These are phyloP conservation scores for Ophiocordyceps robertsii DNA, from an alignment of 2,329 filamentous ascomycete species.

Conservation along the genomic window DNA sequence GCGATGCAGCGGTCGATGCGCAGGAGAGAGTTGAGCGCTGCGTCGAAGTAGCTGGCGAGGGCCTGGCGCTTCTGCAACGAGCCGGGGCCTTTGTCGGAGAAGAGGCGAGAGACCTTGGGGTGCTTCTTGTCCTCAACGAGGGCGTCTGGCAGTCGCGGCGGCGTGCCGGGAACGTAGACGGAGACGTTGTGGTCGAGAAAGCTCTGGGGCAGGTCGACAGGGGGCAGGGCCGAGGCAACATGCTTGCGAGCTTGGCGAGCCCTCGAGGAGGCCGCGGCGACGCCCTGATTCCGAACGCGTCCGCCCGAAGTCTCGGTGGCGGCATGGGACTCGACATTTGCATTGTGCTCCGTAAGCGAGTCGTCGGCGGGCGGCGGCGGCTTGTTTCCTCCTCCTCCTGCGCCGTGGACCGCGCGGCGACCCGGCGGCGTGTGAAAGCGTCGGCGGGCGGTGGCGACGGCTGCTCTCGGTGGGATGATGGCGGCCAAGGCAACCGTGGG, in stretches of 20 bases:
- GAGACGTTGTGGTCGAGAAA: constrained; percentile 41
- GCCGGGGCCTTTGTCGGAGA: constrained; percentile 9
- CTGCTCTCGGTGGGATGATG: constrained; percentile 8
- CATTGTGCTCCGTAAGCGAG: constrained; percentile 12
- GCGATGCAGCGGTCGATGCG: constrained; percentile 7
- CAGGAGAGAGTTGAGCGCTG: constrained; percentile 11
- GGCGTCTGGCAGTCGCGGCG: constrained; percentile 16
- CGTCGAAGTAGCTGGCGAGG: constrained; percentile 18
- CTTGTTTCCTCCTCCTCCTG: constrained; percentile 8
- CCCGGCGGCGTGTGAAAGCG: constrained; percentile 10
- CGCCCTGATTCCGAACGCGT: constrained; percentile 12
- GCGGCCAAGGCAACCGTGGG: constrained; percentile 10
- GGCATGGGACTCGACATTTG: constrained; percentile 13
- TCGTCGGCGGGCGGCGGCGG: constrained; percentile 12
- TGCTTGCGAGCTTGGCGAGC: constrained; percentile 18
- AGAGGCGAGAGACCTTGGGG: constrained; percentile 17
- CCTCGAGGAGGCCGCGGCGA: constrained; percentile 12
- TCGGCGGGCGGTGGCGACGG: constrained; percentile 4
- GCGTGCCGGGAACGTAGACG: constrained; percentile 9
- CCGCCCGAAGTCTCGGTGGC: constrained; percentile 13
- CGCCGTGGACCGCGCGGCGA: constrained; percentile 5
- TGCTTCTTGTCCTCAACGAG: constrained; percentile 17
- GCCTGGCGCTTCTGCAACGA: constrained; percentile 11
- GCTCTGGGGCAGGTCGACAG: constrained; percentile 39
- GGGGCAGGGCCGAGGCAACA: constrained; percentile 29